Conservation (phyloP, 441 rosid species). For the Euphorbia neoarborescens region DNA sequence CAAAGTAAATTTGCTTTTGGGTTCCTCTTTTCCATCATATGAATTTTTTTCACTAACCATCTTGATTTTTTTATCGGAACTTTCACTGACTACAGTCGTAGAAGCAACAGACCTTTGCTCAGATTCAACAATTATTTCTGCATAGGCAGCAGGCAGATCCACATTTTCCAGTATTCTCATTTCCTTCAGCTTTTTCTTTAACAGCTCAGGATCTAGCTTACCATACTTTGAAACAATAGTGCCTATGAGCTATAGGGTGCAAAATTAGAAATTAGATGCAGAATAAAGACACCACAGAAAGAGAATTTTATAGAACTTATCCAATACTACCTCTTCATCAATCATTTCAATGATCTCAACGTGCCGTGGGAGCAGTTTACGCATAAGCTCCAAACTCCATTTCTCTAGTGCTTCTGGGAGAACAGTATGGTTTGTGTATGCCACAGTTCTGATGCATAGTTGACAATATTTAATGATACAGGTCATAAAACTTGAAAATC, state of each 20-base stretch:
- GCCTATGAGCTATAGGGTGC: slow-evolving; percentile 49
- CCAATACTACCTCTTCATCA: slow-evolving; percentile 71
- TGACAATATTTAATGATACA: slow-evolving; percentile 11
- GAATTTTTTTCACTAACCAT: slow-evolving; percentile 19
- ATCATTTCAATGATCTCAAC: slow-evolving; percentile 80
- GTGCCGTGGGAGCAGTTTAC: slow-evolving; percentile 81
- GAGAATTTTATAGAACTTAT: slow-evolving; percentile 15
- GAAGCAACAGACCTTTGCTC: slow-evolving; percentile 30
- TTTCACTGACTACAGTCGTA: slow-evolving; percentile 27
- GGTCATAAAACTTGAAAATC: slow-evolving; percentile 8
- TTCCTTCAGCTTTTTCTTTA: slow-evolving; percentile 62
- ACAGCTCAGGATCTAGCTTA: slow-evolving; percentile 41
- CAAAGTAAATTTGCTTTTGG: slow-evolving; percentile 14
- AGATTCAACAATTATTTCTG: slow-evolving; percentile 53
- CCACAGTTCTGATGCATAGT: slow-evolving; percentile 57
- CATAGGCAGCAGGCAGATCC: slow-evolving; percentile 63
- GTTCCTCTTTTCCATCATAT: slow-evolving; percentile 13
- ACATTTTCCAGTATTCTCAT: slow-evolving; percentile 89
- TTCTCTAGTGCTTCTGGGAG: slow-evolving; percentile 96
- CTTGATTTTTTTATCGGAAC: slow-evolving; percentile 26
- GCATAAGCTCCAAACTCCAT: slow-evolving; percentile 92
- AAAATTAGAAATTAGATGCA: slow-evolving; percentile 14
- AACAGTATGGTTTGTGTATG: slow-evolving; percentile 94
- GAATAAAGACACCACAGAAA: slow-evolving; percentile 3
- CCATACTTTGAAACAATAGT: slow-evolving; percentile 71